Evolutionary conservation across 768 basidiomycete genomes (phyloP), one percentile per base, ranked within the genome.

Genomic region (Serpula lacrymans): DNA sequence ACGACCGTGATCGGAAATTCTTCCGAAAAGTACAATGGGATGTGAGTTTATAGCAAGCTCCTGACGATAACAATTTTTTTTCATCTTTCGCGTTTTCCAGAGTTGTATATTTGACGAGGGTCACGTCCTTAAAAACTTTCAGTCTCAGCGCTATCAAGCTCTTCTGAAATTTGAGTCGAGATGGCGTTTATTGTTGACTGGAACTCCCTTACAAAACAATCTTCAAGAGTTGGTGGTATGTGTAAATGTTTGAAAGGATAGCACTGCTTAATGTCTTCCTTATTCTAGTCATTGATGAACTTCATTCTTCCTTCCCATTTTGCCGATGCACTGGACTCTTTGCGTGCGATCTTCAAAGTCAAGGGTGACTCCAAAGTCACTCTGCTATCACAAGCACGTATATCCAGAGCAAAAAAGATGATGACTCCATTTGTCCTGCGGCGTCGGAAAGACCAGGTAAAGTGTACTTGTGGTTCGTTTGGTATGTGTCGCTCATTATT

Each of bases 391-490:
- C 85, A 90, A 55, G 87, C 94, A 58, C 87, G 96, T 36, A 88
- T 97, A 17, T 91, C 89, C 14, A 71, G 94, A 47, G 96, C 96
- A 5, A 95, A 97, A 68, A 92, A 91, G 61, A 97, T 99, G 93
- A 92, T 99, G 88, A 96, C 92, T 6, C 96, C 96, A 0, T 99
- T 99, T 60, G 94, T 98, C 17, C 72, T 99, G 14, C 85, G 96
- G n/a, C 78, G 96, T 43, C 78, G 94, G 52, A 99, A 99, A 65
- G 92, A 94, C 53, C 93, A 96, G 68, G 88, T 80, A 53, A n/a
- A n/a, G n/a, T 35, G 69, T 46, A 13, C 4, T 12, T 11, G n/a
- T 22, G 17, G 13, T 21, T 20, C 30, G 10, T 32, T 14, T 28
- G 33, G 14, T 24, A 14, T 6, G 17, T 10, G 34, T 23, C 39